These are phyloP conservation scores for Claviceps sp. DNA, from an alignment of 2,329 filamentous ascomycete genomes.

Conservation along the genomic window DNA sequence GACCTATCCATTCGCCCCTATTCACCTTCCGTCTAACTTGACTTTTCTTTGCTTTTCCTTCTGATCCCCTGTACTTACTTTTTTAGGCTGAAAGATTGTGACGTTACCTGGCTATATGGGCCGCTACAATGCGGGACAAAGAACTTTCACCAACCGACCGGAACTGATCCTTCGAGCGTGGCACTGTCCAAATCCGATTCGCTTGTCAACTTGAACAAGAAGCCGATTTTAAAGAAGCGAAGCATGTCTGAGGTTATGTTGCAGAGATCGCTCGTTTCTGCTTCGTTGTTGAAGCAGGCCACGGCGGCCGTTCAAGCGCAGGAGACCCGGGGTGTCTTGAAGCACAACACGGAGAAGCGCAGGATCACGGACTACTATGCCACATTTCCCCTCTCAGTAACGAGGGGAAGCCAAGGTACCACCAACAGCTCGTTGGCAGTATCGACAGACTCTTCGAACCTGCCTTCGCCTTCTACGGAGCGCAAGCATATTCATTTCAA, in stretches of 20 bases:
- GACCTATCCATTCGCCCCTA: too few species aligned
- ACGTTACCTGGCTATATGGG: conserved; percentile 95
- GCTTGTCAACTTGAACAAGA: conserved; percentile 54
- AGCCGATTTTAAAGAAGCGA: conserved; percentile 90
- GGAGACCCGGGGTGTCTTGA: conserved; percentile 40
- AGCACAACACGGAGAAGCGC: conserved; percentile 46
- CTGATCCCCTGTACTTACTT: not conserved
- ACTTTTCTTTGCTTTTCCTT: conserved; percentile 13
- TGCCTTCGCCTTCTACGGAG: conserved; percentile 48
- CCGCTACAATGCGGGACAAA: conserved; percentile 65
- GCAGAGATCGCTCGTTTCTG: conserved; percentile 74
- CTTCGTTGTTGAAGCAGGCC: conserved; percentile 80
- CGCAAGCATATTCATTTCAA: conserved; percentile 92
- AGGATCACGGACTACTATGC: conserved; percentile 57
- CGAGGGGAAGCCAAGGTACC: conserved; percentile 42
- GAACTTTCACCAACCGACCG: conserved; percentile 35
- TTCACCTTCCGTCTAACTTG: conserved; percentile 3
- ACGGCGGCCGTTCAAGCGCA: conserved; percentile 78
- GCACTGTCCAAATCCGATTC: conserved; percentile 44
- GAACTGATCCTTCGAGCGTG: conserved; percentile 27
- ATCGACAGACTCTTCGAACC: conserved; percentile 58
- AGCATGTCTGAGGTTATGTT: conserved; percentile 95
- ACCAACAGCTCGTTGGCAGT: conserved; percentile 45
- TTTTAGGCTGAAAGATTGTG: conserved; percentile 82
- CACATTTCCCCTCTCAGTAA: conserved; percentile 49